Percentiles rank a stretch among this genome's conserved stretches.
These are phyloP conservation scores for Yarrowia yakushimensis DNA, from an alignment of 805 yeast species.

Conservation along the genomic window DNA sequence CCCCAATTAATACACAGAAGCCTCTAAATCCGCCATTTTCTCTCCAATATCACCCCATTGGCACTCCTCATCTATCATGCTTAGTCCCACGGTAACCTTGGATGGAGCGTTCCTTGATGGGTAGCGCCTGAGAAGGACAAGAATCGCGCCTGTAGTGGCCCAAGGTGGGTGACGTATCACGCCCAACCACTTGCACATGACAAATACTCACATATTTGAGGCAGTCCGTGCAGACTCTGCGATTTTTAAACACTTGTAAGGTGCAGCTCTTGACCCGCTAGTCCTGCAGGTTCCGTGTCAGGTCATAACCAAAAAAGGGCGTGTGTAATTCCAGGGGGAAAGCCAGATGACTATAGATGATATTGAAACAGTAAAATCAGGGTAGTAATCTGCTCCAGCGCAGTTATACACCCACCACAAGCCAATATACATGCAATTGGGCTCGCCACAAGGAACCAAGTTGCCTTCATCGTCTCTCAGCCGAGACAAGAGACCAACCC, in stretches of 20 bases:
- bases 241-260: neutral
- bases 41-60: neutral
- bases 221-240: neutral
- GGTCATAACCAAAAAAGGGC: neutral
- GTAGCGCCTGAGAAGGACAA: neutral
- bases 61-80: neutral
- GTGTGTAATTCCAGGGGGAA: neutral
- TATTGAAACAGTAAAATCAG: neutral
- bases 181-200: neutral
- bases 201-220: neutral
- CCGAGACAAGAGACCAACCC: constrained; percentile 1
- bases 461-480: neutral
- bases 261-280: neutral
- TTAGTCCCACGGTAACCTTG: neutral
- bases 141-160: too few species aligned
- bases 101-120: neutral
- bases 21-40: neutral
- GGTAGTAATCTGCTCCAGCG: too few species aligned
- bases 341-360: neutral
- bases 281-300: neutral
- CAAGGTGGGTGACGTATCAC: too few species aligned
- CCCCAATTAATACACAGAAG: neutral
- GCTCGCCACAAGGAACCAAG: too few species aligned
- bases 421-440: too few species aligned
- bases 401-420: too few species aligned